Base-by-base conservation (phyloP, 1,139 yeast genomes). In the Pneumocystis jirovecii region DNA sequence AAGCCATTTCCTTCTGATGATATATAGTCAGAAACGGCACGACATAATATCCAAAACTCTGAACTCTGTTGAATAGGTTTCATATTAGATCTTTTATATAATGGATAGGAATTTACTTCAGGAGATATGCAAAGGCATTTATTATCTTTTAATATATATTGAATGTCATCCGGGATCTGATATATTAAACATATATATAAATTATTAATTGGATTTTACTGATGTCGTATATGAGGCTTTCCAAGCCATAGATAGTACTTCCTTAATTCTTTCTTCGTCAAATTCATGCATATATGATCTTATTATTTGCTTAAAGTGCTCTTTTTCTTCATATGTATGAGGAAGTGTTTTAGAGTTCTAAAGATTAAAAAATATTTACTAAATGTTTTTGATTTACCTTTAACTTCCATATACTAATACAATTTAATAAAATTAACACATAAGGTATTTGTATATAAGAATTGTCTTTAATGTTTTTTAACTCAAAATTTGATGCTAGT, bases 391-490 rank as follows among this genome's bases (percentile, higher is more conserved):
- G 3, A 25, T 63, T 15, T 63, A 67, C 69, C 60, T 66, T 64
- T 5, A 64, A 61, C 68, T 75, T 74, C 84, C 85, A 85, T 10
- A 71, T 68, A 56, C 79, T 77, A 31, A 83, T 72, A 1, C 84
- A 84, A 70, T 85, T 84, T 63, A 85, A 79, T 59, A 87, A 79
- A 1, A 91, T 76, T 0, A 88, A 81, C 31, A 86, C 80, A 71
- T 82, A 89, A 0, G 97, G 97, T 1, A 89, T 81, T 70, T 86
- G 86, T 0, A 89, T 83, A 67, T 84, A 83, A 25, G 82, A 84
- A 3, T 79, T 78, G 60, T 80, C 82, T 64, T 79, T 80, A 67
- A 86, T 69, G 0, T 69, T 61, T 1, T 77, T 78, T 31, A 87
- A 71, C 62, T 84, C 81, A 64, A 85, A 76, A 0, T 81, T 74